These are phyloP conservation scores for Meredithiella fracta DNA, from an alignment of 2,329 filamentous ascomycete genomes.

Conservation along the genomic window DNA sequence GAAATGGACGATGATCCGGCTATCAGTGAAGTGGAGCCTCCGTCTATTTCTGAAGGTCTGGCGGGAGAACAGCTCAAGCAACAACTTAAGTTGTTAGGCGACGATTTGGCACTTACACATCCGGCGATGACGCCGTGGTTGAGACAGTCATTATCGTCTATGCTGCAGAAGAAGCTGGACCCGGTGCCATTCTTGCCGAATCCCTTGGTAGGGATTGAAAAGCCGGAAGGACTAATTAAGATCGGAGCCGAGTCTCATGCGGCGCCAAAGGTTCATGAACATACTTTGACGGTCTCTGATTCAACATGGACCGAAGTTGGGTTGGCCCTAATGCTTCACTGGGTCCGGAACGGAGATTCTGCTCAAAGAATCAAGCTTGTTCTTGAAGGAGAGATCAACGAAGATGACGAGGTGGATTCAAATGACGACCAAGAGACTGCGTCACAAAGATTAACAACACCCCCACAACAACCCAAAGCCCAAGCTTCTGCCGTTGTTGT, in stretches of 20 bases:
- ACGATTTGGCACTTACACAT: slow-evolving; percentile 41
- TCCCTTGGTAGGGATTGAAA: slow-evolving; percentile 25
- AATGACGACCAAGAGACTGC: too few relatives aligned
- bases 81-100: slow-evolving; percentile 35
- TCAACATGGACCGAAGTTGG: slow-evolving; percentile 23
- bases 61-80: slow-evolving; percentile 45
- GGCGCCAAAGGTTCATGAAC: not conserved
- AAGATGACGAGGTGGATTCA: not conserved
- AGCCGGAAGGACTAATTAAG: not conserved
- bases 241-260: not conserved
- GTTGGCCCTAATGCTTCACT: slow-evolving; percentile 21
- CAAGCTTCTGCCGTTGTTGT: too few relatives aligned
- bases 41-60: slow-evolving; percentile 45
- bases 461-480: not conserved
- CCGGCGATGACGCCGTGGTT: slow-evolving; percentile 43
- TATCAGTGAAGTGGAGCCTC: slow-evolving; percentile 43
- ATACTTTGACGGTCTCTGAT: slow-evolving; percentile 14
- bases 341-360: slow-evolving; percentile 9
- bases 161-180: slow-evolving; percentile 39
- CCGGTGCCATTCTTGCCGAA: slow-evolving; percentile 46
- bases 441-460: too few relatives aligned
- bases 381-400: slow-evolving; percentile 1
- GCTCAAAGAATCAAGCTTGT: slow-evolving; percentile 8
- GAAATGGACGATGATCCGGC: slow-evolving; percentile 52
- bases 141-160: slow-evolving; percentile 32